phyloP scores from a whole-genome alignment of 78 protist species.

The Dictyostelium firmibasis region DNA sequence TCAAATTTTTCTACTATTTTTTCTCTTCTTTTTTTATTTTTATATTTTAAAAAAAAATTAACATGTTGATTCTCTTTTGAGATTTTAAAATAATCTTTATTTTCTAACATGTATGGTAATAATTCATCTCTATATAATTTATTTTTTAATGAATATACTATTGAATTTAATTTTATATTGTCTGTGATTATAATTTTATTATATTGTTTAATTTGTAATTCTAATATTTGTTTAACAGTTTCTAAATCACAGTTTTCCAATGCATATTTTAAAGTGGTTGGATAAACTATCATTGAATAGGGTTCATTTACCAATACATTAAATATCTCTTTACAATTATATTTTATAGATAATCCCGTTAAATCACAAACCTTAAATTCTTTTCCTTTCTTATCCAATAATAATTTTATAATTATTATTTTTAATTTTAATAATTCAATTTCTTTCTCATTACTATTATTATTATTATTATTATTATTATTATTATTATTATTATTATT shows the following conservation, averaged over 20 bases:
- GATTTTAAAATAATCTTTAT: not conserved
- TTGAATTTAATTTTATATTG: not conserved
- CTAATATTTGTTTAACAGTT: not conserved
- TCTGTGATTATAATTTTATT: not conserved
- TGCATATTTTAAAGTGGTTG: not conserved
- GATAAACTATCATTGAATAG: not conserved
- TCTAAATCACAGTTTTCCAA: not conserved
- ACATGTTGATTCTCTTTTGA: not conserved
- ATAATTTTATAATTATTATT: not conserved
- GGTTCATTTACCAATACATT: not conserved
- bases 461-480: too few species aligned
- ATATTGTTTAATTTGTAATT: not conserved
- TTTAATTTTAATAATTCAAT: not conserved
- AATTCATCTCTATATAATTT: not conserved
- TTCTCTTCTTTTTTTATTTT: not conserved
- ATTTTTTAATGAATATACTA: not conserved
- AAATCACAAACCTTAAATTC: not conserved
- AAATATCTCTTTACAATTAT: not conserved
- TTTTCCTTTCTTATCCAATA: not conserved
- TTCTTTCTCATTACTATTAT: not conserved
- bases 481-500: too few species aligned
- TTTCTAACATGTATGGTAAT: not conserved
- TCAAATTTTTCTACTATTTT: not conserved
- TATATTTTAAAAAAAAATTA: too few species aligned
- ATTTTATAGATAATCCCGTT: not conserved